Conservation (phyloP, 768 basidiomycete species). For the Plicaturopsis crispa region DNA sequence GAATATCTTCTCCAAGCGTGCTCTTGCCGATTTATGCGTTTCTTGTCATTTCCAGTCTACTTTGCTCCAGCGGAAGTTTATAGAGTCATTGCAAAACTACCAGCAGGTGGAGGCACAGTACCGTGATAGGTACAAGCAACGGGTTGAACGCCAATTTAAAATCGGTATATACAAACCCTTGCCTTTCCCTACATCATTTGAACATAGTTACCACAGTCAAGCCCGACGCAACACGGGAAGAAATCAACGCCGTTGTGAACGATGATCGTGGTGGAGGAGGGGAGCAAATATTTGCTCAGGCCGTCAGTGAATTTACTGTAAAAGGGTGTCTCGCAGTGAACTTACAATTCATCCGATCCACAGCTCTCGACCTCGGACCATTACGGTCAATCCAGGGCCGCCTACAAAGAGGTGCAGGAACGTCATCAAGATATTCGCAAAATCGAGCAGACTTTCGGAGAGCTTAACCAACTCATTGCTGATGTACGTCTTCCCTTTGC, state of each 20-base stretch:
- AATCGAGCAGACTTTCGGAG: conserved; percentile 83
- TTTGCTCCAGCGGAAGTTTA: conserved; percentile 36
- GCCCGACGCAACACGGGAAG: conserved; percentile 78
- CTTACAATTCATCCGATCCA: background rate
- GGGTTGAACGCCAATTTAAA: conserved; percentile 68
- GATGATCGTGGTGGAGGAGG: conserved; percentile 49
- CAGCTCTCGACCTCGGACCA: conserved; percentile 71
- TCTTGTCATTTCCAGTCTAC: background rate
- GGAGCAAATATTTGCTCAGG: conserved; percentile 72
- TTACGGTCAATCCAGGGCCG: conserved; percentile 77
- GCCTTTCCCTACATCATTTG: background rate
- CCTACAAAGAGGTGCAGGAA: conserved; percentile 83
- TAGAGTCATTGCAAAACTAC: conserved; percentile 72
- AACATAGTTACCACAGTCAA: conserved; percentile 45
- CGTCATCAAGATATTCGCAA: conserved; percentile 79
- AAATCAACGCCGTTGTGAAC: conserved; percentile 62
- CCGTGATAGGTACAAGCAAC: conserved; percentile 53
- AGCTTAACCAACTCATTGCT: conserved; percentile 81
- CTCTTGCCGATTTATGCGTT: conserved; percentile 14
- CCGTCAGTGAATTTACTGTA: conserved; percentile 28
- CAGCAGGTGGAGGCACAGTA: conserved; percentile 70
- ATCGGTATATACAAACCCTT: conserved; percentile 44
- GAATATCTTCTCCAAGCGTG: conserved; percentile 12
- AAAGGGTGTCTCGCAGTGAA: background rate
- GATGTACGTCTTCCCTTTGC: conserved; percentile 43